phyloP scores from a whole-genome alignment of 306 rosid genomes.

The Argentina anserina region DNA sequence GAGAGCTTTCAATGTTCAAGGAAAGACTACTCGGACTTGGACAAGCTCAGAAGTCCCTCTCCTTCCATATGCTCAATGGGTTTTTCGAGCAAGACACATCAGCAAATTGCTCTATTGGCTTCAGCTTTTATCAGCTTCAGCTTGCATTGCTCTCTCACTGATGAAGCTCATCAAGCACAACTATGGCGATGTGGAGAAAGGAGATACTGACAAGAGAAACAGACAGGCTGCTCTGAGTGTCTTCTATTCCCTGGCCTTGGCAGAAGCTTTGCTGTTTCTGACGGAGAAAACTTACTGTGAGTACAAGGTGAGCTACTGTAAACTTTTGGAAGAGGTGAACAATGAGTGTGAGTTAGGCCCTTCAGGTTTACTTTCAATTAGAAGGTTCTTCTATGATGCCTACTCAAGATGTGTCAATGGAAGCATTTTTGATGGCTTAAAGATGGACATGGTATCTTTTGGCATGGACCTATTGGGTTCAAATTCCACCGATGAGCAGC shows the following conservation, averaged over 20 bases:
- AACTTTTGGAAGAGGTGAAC: constrained; percentile 64
- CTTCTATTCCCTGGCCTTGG: constrained; percentile 75
- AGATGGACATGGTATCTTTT: constrained; percentile 89
- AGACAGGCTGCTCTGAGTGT: constrained; percentile 62
- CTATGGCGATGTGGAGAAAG: constrained; percentile 72
- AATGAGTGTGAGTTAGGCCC: constrained; percentile 68
- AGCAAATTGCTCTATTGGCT: constrained; percentile 92
- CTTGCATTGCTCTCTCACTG: constrained; percentile 70
- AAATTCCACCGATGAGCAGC: constrained; percentile 82
- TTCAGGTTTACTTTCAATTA: constrained; percentile 57
- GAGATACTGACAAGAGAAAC: constrained; percentile 76
- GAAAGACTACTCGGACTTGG: constrained; percentile 66
- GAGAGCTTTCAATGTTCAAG: constrained; percentile 25
- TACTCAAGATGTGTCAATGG: constrained; percentile 84
- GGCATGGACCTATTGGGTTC: constrained; percentile 80
- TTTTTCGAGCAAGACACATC: constrained; percentile 60
- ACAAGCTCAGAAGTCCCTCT: constrained; percentile 76
- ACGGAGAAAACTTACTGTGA: constrained; percentile 84
- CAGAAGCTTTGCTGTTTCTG: constrained; percentile 84
- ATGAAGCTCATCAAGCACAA: constrained; percentile 59
- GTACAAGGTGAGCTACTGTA: constrained; percentile 61
- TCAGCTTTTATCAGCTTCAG: constrained; percentile 80
- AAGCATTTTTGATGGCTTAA: constrained; percentile 87
- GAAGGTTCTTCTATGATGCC: constrained; percentile 86
- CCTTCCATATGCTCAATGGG: constrained; percentile 66